Percentiles rank a stretch among this genome's conserved stretches.
Evolutionary conservation across 257 asterid species (phyloP).

Genomic region (Ocimum tenuiflorum): DNA sequence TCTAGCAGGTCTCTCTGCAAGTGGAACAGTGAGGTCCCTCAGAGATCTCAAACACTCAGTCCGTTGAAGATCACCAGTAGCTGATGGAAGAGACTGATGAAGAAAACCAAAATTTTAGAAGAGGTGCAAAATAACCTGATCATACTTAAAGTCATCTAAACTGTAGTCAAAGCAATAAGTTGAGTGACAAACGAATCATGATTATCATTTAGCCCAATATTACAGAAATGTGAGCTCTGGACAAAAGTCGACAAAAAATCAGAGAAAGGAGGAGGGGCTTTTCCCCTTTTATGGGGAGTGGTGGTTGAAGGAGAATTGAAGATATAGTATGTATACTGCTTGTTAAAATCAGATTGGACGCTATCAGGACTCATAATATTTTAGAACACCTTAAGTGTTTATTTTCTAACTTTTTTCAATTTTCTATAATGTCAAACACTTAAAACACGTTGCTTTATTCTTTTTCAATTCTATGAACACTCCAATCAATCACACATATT

Average conservation of each 20-base stretch:
- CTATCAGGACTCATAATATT: too few species aligned
- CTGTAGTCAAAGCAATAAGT: conserved; percentile 14
- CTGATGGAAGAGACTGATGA: conserved; percentile 77
- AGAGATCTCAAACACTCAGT: conserved; percentile 82
- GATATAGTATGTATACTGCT: too few species aligned
- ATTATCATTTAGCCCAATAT: neutral
- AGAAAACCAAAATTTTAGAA: conserved; percentile 11
- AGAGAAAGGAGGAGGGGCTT: neutral
- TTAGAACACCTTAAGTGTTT: too few species aligned
- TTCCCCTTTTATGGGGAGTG: too few species aligned
- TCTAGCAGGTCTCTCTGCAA: conserved; percentile 95
- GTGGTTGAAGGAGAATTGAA: too few species aligned
- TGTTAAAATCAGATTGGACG: too few species aligned
- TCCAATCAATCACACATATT: neutral
- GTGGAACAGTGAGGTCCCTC: conserved; percentile 70
- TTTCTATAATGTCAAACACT: neutral
- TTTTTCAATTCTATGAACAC: neutral
- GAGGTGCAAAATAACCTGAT: conserved; percentile 16
- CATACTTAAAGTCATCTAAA: too few species aligned
- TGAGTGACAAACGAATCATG: neutral
- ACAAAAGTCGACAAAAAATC: neutral
- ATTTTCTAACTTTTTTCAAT: neutral
- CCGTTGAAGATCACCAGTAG: conserved; percentile 81
- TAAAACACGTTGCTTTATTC: neutral
- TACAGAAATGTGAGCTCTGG: neutral